Evolutionary conservation across 192 early-diverging fungal species (phyloP).

Genomic region (Bifiguratus adelaidae): DNA sequence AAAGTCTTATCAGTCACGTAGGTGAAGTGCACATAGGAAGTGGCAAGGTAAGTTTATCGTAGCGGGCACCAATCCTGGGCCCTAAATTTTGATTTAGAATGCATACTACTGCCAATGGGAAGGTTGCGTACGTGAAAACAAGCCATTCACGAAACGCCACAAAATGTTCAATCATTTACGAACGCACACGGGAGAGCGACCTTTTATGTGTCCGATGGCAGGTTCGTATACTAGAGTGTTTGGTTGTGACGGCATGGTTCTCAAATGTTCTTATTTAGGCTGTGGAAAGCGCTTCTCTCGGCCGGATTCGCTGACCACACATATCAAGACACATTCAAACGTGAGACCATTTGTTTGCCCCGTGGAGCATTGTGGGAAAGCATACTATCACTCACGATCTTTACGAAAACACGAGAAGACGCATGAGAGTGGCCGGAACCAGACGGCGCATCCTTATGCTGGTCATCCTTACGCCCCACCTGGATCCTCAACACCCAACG

Average conservation of each 20-base stretch:
- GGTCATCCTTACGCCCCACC: not conserved
- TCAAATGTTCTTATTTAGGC: slow-evolving; percentile 12
- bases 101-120: slow-evolving; percentile 39
- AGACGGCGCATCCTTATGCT: not conserved
- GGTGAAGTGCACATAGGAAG: slow-evolving; percentile 41
- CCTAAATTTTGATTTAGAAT: slow-evolving; percentile 10
- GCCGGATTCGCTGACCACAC: slow-evolving; percentile 61
- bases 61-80: not conserved
- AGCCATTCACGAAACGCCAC: slow-evolving; percentile 61
- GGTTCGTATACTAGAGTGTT: slow-evolving; percentile 4
- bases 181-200: slow-evolving; percentile 69
- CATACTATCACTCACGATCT: slow-evolving; percentile 51
- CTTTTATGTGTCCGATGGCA: slow-evolving; percentile 50
- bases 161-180: slow-evolving; percentile 65
- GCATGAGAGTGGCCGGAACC: slow-evolving; percentile 19
- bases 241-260: not conserved
- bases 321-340: slow-evolving; percentile 51
- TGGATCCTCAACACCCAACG: too few relatives aligned
- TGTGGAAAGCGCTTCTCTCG: slow-evolving; percentile 68
- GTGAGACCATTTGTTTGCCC: slow-evolving; percentile 40
- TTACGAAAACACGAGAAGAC: slow-evolving; percentile 48
- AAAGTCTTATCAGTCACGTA: slow-evolving; percentile 39
- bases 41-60: slow-evolving; percentile 33
- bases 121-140: slow-evolving; percentile 36
- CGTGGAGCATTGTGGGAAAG: slow-evolving; percentile 38